phyloP scores from a whole-genome alignment of 179 eudicot genomes.

The Monotropa hypopitys region DNA sequence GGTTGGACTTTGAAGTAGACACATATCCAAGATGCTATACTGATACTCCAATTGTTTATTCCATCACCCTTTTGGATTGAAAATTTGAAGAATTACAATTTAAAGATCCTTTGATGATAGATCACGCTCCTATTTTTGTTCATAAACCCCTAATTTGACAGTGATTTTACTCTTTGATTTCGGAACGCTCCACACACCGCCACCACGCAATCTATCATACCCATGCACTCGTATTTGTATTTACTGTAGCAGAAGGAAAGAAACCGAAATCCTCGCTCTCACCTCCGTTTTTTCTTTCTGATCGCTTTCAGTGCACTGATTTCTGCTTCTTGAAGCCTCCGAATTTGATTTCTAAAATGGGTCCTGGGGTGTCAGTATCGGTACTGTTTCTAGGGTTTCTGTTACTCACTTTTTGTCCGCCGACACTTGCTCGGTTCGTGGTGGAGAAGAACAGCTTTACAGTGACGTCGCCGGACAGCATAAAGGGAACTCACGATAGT shows the following conservation, averaged over 20 bases:
- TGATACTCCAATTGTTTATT: too few relatives aligned
- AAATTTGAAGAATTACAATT: too few relatives aligned
- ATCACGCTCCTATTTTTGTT: too few relatives aligned
- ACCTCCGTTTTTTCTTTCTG: neutral
- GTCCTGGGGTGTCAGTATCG: neutral
- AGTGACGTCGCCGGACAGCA: slow-evolving; percentile 57
- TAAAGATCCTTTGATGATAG: too few relatives aligned
- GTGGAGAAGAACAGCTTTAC: slow-evolving; percentile 88
- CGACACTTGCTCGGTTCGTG: slow-evolving; percentile 40
- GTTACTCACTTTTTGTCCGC: slow-evolving; percentile 13
- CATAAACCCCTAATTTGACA: too few relatives aligned
- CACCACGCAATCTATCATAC: too few relatives aligned
- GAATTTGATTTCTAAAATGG: neutral
- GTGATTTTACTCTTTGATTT: too few relatives aligned
- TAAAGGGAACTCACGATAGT: slow-evolving; percentile 66
- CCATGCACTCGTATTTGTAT: too few relatives aligned
- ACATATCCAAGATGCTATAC: too few relatives aligned
- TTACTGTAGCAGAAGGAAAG: neutral
- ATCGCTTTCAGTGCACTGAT: neutral
- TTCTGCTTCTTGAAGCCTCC: neutral
- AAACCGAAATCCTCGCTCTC: neutral
- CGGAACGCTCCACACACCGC: too few relatives aligned
- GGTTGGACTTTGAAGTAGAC: too few relatives aligned
- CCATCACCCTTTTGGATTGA: too few relatives aligned
- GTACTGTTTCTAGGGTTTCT: slow-evolving; percentile 39